These are phyloP conservation scores for Fraxinus angustifolia DNA, from an alignment of 305 asterid species.

Conservation along the genomic window DNA sequence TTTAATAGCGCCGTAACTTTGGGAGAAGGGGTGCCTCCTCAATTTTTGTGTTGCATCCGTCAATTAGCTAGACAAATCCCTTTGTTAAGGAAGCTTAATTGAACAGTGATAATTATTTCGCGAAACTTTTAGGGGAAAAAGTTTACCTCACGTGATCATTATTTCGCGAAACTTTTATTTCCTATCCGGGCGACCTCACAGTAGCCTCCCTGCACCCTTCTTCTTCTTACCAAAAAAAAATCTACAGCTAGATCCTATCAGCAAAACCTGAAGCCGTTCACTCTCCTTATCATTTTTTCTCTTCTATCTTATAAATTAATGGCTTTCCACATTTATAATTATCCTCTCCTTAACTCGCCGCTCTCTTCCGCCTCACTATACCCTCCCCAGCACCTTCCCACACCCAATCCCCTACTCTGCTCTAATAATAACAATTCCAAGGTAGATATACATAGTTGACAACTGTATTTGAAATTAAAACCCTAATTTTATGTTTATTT, in stretches of 20 bases:
- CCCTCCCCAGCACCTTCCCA: conserved; percentile 7
- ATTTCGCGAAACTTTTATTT: no score
- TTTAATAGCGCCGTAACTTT: no score
- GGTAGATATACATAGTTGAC: neutral
- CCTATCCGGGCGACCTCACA: neutral
- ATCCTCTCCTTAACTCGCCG: conserved; percentile 8
- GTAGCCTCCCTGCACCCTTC: neutral
- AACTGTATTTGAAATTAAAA: neutral
- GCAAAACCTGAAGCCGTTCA: neutral
- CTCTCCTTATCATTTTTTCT: neutral
- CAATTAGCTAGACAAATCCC: no score
- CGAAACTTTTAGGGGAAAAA: no score
- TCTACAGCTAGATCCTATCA: neutral
- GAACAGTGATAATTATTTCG: no score
- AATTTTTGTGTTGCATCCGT: no score
- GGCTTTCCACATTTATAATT: conserved; percentile 4
- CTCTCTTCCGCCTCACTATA: conserved; percentile 8
- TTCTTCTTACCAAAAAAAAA: neutral
- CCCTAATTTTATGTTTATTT: neutral
- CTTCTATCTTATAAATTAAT: neutral
- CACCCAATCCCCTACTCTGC: conserved; percentile 12
- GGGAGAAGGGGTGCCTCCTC: no score
- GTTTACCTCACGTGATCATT: no score
- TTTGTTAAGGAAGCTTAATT: no score
- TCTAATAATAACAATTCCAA: neutral